These are phyloP conservation scores for Lasiosphaeris hirsuta DNA, from an alignment of 495 filamentous ascomycete species.

Conservation along the genomic window DNA sequence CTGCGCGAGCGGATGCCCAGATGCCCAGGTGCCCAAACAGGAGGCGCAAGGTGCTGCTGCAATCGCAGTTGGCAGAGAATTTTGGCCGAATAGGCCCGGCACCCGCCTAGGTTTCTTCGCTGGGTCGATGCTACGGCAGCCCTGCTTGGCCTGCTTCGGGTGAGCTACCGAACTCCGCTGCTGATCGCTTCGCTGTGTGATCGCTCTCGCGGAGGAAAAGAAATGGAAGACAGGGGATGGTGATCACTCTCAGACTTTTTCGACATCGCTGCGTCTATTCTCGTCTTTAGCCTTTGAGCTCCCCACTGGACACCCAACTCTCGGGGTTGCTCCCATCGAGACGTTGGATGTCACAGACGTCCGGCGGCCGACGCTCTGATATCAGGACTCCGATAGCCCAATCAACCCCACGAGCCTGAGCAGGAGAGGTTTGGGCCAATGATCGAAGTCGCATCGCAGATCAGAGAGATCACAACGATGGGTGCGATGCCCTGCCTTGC, in stretches of 20 bases:
- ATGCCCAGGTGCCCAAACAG: too few species aligned
- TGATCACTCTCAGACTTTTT: not conserved
- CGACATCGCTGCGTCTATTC: conserved; percentile 1
- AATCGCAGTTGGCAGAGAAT: not conserved
- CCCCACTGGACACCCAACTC: not conserved
- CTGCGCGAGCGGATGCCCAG: too few species aligned
- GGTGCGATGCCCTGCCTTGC: not conserved
- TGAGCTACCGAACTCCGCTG: conserved; percentile 13
- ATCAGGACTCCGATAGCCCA: not conserved
- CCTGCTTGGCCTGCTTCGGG: conserved; percentile 1
- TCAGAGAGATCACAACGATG: not conserved
- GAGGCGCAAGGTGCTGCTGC: too few species aligned
- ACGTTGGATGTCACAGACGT: conserved; percentile 8
- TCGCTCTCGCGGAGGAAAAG: conserved; percentile 1
- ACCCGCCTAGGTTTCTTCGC: not conserved
- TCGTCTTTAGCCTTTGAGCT: not conserved
- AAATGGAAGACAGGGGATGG: not conserved
- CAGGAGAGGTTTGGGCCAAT: not conserved
- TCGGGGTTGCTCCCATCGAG: not conserved
- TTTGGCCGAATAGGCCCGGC: not conserved
- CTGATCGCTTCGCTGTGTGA: conserved; percentile 8
- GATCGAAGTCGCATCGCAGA: conserved; percentile 5
- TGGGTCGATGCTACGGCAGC: not conserved
- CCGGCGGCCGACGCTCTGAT: not conserved
- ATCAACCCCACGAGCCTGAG: not conserved